Evolutionary conservation across 164 flowering plant species (phyloP).

Genomic region (Berberis thunbergii): DNA sequence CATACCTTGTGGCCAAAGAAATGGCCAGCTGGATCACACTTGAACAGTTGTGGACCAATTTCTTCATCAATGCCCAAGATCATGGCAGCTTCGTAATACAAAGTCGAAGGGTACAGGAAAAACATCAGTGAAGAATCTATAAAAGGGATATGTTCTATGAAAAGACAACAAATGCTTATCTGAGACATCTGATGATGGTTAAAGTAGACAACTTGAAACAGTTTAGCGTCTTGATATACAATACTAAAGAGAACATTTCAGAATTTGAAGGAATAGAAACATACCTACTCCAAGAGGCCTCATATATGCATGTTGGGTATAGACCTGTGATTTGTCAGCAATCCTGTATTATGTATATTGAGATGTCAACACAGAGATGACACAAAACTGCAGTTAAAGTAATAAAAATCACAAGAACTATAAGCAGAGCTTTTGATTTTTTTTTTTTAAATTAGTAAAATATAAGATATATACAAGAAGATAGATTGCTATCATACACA

Average conservation of each 20-base stretch:
- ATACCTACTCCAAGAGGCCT: conserved; percentile 97
- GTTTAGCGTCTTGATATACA: too few relatives aligned
- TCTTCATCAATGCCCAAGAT: conserved; percentile 96
- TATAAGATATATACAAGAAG: too few relatives aligned
- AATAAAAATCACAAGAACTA: too few relatives aligned
- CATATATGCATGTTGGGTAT: conserved; percentile 99
- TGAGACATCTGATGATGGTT: too few relatives aligned
- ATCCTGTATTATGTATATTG: conserved; percentile 43
- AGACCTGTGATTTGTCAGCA: conserved; percentile 95
- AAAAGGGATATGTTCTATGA: too few relatives aligned
- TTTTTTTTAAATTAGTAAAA: too few relatives aligned
- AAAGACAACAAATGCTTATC: too few relatives aligned
- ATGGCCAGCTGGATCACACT: conserved; percentile 99
- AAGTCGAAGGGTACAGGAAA: neutral
- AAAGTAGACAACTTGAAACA: too few relatives aligned
- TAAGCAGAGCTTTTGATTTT: too few relatives aligned
- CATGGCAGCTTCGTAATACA: conserved; percentile 64
- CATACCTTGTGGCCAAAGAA: conserved; percentile 93
- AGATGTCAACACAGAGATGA: neutral
- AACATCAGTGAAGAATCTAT: neutral
- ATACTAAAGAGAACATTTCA: too few relatives aligned
- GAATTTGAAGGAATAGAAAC: conserved; percentile 12
- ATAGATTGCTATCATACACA: too few relatives aligned
- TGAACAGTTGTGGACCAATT: conserved; percentile 79
- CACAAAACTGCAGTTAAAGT: too few relatives aligned